Evolutionary conservation across 2,329 filamentous ascomycete species (phyloP).

Genomic region (Aureobasidium lini): DNA sequence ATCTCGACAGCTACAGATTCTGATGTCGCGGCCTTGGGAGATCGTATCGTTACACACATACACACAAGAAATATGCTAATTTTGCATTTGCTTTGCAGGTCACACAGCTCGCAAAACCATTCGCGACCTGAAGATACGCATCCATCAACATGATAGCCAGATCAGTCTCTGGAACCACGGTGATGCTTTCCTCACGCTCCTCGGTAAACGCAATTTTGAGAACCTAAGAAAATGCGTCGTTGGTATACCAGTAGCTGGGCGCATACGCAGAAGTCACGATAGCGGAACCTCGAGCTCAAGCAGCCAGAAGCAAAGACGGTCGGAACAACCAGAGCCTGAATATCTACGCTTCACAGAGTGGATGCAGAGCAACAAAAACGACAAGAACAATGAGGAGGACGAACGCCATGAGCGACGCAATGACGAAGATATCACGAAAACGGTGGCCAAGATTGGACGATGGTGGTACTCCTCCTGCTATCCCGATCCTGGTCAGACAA

Average conservation of each 20-base stretch:
- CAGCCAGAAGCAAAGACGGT: slow-evolving; percentile 9
- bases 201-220: slow-evolving; percentile 62
- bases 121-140: slow-evolving; percentile 62
- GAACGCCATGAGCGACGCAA: slow-evolving; percentile 27
- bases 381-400: background rate
- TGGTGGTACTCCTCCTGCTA: slow-evolving; percentile 98
- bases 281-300: slow-evolving; percentile 18
- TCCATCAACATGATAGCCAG: slow-evolving; percentile 54
- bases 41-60: too few relatives aligned
- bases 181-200: slow-evolving; percentile 53
- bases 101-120: slow-evolving; percentile 61
- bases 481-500: slow-evolving; percentile 52
- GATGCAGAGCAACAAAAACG: background rate
- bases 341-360: background rate
- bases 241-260: slow-evolving; percentile 61
- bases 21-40: too few relatives aligned
- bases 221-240: slow-evolving; percentile 70
- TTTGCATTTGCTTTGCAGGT: slow-evolving; percentile 24
- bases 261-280: slow-evolving; percentile 33
- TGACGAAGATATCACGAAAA: slow-evolving; percentile 82
- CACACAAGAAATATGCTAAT: too few relatives aligned
- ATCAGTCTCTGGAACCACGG: slow-evolving; percentile 51
- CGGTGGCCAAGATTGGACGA: slow-evolving; percentile 82
- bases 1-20: too few relatives aligned
- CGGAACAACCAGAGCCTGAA: slow-evolving; percentile 2